Evolutionary conservation across 2,329 filamentous ascomycete species (phyloP).

Genomic region (Aspergillus pseudonomiae): DNA sequence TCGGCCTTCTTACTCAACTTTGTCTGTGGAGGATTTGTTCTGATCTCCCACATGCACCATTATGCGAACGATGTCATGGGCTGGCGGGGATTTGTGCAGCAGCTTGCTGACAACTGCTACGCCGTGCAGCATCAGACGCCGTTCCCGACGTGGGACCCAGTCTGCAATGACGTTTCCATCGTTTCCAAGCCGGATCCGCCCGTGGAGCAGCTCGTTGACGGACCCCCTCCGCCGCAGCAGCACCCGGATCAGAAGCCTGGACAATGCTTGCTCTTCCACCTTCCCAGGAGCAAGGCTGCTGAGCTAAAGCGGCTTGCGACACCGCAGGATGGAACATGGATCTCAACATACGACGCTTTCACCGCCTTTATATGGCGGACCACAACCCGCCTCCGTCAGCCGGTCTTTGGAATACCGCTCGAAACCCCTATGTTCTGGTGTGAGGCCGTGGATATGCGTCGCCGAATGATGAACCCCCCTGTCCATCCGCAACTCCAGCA

Average conservation of each 20-base stretch:
- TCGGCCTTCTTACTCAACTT: conserved; percentile 49
- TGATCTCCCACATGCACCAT: conserved; percentile 49
- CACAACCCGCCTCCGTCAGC: conserved; percentile 36
- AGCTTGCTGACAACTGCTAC: conserved; percentile 50
- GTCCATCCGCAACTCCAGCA: conserved; percentile 40
- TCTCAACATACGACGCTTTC: conserved; percentile 53
- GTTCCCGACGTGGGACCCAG: conserved; percentile 41
- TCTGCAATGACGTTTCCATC: conserved; percentile 39
- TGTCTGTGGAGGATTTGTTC: conserved; percentile 45
- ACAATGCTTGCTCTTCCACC: conserved; percentile 44
- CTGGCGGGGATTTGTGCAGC: conserved; percentile 42
- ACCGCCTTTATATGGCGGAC: conserved; percentile 48
- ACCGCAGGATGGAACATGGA: conserved; percentile 42
- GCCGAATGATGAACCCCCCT: conserved; percentile 34
- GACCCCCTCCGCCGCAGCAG: conserved; percentile 11
- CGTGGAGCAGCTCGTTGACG: conserved; percentile 26
- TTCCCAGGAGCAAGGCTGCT: conserved; percentile 48
- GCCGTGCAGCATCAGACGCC: conserved; percentile 34
- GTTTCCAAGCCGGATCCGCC: conserved; percentile 34
- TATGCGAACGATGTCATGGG: conserved; percentile 49
- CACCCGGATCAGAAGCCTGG: conserved; percentile 18
- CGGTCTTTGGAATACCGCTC: conserved; percentile 34
- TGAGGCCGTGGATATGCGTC: conserved; percentile 44
- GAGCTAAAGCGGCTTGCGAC: conserved; percentile 43
- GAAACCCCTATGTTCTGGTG: conserved; percentile 33